phyloP scores from a whole-genome alignment of 768 basidiomycete genomes.

The Neoboletus magnificus region DNA sequence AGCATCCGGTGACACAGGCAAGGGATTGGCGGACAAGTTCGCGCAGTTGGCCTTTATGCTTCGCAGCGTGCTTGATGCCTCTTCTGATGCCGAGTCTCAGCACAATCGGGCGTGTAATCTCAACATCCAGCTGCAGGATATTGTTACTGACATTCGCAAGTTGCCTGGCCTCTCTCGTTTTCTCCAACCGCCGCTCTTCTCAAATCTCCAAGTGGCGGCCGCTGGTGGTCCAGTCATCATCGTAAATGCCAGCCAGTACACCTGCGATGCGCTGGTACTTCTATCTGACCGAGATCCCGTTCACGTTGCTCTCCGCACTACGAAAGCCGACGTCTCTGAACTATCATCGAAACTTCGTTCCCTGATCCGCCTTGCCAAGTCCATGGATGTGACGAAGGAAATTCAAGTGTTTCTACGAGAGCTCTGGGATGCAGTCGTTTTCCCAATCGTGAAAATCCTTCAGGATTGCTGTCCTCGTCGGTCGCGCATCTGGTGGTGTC shows the following conservation, averaged over 20 bases:
- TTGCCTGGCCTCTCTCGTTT: slow-evolving; percentile 27
- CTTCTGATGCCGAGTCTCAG: background rate
- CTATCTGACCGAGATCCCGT: background rate
- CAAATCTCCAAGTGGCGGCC: slow-evolving; percentile 14
- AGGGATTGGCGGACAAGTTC: background rate
- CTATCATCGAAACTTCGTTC: background rate
- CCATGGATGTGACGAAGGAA: background rate
- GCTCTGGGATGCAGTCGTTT: background rate
- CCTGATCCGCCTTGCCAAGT: background rate
- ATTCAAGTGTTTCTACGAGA: background rate
- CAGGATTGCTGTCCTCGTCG: background rate
- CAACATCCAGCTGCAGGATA: background rate
- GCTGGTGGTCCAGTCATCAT: slow-evolving; percentile 25
- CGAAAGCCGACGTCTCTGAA: background rate
- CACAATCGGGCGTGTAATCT: background rate
- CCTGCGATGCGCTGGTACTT: background rate
- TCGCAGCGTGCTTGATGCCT: background rate
- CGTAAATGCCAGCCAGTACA: background rate
- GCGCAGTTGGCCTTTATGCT: background rate
- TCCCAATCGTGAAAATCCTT: background rate
- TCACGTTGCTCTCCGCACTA: background rate
- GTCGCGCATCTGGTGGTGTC: background rate
- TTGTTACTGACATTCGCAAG: slow-evolving; percentile 16
- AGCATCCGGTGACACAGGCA: background rate
- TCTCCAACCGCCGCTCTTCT: slow-evolving; percentile 18